These are phyloP conservation scores for Scutellaria barbata DNA, from an alignment of 257 asterid genomes.

Conservation along the genomic window DNA sequence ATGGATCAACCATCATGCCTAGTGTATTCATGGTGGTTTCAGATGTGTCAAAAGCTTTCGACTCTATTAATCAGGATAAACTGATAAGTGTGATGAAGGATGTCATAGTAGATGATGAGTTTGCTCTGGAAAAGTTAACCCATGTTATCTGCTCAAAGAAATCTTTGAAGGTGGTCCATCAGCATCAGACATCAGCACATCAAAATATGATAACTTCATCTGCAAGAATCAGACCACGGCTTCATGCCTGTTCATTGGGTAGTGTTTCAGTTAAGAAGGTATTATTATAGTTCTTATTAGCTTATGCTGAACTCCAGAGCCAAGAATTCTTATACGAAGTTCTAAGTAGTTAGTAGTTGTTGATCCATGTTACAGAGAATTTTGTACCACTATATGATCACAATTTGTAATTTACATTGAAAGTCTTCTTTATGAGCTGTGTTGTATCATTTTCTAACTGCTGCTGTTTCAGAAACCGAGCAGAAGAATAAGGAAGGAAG, in stretches of 20 bases:
- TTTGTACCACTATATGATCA: background rate
- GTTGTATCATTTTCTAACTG: slow-evolving; percentile 24
- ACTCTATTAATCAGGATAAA: slow-evolving; percentile 72
- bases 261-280: slow-evolving; percentile 80
- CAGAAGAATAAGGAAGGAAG: slow-evolving; percentile 54
- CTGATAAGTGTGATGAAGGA: slow-evolving; percentile 75
- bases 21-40: slow-evolving; percentile 67
- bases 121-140: slow-evolving; percentile 50
- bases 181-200: slow-evolving; percentile 42
- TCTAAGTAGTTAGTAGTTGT: too few relatives aligned
- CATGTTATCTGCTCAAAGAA: slow-evolving; percentile 60
- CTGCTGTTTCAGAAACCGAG: slow-evolving; percentile 53
- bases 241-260: slow-evolving; percentile 42
- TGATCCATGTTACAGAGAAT: background rate
- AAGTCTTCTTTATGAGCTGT: background rate
- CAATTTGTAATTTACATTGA: background rate
- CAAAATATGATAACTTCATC: slow-evolving; percentile 40
- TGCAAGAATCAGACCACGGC: slow-evolving; percentile 35
- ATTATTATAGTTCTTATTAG: slow-evolving; percentile 13
- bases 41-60: slow-evolving; percentile 88
- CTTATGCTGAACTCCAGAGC: background rate
- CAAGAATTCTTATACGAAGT: too few relatives aligned
- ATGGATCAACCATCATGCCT: slow-evolving; percentile 51
- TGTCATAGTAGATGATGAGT: slow-evolving; percentile 58
- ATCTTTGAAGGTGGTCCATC: slow-evolving; percentile 58